Base-by-base conservation (phyloP, 768 basidiomycete genomes). In the Agrocybe pediades region DNA sequence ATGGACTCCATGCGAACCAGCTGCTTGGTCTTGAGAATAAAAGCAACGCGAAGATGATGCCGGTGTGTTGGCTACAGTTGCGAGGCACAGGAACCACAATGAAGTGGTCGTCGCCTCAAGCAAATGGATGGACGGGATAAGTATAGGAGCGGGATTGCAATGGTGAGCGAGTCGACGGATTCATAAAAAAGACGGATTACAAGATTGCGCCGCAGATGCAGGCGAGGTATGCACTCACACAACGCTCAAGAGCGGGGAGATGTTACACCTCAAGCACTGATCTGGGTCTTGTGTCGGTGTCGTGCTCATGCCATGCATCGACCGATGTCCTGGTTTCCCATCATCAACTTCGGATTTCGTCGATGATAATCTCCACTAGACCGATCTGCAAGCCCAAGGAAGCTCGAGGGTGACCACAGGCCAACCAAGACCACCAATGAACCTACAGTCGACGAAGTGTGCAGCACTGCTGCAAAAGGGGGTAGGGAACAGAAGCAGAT, bases 71-170 rank as follows among this genome's bases (percentile, higher is more conserved):
- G 87, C 85, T 75, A 60, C 60, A 54, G 74, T 78, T 77, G 77
- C 84, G 85, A 86, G 81, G 80, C 79, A 85, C 86, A n/a, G 83
- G 76, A 83, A 87, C 87, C 87, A 81, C 88, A 89, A 63, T 69
- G 53, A 90, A 89, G 87, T 82, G 87, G 85, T 88, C 86, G 85
- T 86, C 85, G 80, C 81, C 80, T 82, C 83, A 69, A 84, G 81
- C 79, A 69, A 68, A 69, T 65, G 23, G 45, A 50, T 58, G 63
- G 71, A 80, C 75, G 85, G 81, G 74, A 66, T 71, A 54, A n/a
- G 82, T 73, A 64, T 65, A 59, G 75, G 81, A 75, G 56, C 66
- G 79, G 83, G 78, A 79, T 68, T 59, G 60, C 67, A 65, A 65
- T 63, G 61, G 65, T 62, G 68, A 65, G 72, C 72, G 71, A 76